Percentiles rank a stretch among this genome's conserved stretches.
Evolutionary conservation across 805 yeast species (phyloP).

Genomic region (Allodekkera sacchari): DNA sequence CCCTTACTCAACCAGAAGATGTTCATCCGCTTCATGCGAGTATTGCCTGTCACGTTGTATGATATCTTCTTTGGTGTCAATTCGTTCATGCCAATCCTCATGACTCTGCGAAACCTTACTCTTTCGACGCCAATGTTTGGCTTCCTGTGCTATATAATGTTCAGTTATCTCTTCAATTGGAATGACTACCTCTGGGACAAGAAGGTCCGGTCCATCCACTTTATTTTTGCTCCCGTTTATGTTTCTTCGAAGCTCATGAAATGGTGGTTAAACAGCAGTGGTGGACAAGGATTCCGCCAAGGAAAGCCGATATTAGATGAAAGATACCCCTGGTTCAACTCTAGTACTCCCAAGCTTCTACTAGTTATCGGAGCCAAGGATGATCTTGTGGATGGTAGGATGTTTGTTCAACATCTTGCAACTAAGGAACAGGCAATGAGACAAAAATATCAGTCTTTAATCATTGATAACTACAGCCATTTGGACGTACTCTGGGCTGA

Average conservation of each 20-base stretch:
- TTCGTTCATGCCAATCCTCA: slow-evolving; percentile 73
- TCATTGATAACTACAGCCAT: slow-evolving; percentile 66
- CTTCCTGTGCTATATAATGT: slow-evolving; percentile 66
- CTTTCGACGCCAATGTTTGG: slow-evolving; percentile 51
- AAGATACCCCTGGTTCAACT: slow-evolving; percentile 45
- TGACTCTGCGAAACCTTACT: slow-evolving; percentile 42
- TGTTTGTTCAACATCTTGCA: slow-evolving; percentile 56
- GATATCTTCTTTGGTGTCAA: slow-evolving; percentile 63
- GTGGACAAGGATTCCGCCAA: slow-evolving; percentile 36
- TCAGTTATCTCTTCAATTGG: slow-evolving; percentile 86
- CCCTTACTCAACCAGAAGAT: slow-evolving; percentile 51
- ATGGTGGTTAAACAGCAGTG: slow-evolving; percentile 73
- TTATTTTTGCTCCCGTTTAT: slow-evolving; percentile 78
- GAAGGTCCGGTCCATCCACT: slow-evolving; percentile 60
- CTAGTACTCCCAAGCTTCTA: slow-evolving; percentile 48
- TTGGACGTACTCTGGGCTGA: slow-evolving; percentile 91
- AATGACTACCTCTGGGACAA: slow-evolving; percentile 69
- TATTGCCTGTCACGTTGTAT: slow-evolving; percentile 34
- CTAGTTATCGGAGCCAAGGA: slow-evolving; percentile 70
- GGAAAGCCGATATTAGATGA: slow-evolving; percentile 44
- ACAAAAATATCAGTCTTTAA: slow-evolving; percentile 29
- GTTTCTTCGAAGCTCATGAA: slow-evolving; percentile 75
- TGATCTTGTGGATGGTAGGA: slow-evolving; percentile 65
- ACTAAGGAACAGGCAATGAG: slow-evolving; percentile 44
- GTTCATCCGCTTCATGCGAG: slow-evolving; percentile 57